Evolutionary conservation across 495 filamentous ascomycete species (phyloP), one percentile per base, ranked within the genome.

Genomic region (Massariosphaeria phaeospora): DNA sequence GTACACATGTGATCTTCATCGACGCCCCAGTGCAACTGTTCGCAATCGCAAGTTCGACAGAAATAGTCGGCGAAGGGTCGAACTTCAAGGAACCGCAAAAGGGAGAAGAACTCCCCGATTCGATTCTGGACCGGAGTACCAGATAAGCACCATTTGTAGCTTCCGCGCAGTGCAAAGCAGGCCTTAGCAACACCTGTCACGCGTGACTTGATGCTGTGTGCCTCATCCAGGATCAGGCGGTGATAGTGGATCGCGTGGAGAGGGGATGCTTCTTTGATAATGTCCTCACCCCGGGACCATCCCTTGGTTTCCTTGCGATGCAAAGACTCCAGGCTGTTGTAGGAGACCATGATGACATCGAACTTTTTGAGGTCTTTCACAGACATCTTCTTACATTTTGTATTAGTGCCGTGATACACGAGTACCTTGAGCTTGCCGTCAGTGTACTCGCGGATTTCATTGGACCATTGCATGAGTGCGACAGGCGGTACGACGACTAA

Each of bases 71-170:
- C 85, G 67, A 95, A 96, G 3, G 93, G 93, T 8, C 75, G 75
- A 35, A 95, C 76, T 68, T 91, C 83, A 26, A 98, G 76, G 67
- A 98, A 98, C 2, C 91, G 84, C 27, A 98, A 73, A 3, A 97
- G 76, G 2, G 93, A 96, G 67, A 96, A 96, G 71, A 97, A 93
- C 64, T 98, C 93, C 48, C 91, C 93, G 61, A 97, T 96, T 27
- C 93, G 85, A 66, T 96, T 96, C 63, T 96, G 93, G 9, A 97
- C 80, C 0, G 93, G 93, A 3, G 93, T 98, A 3, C 93, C 93
- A 41, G 86, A 91, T 25, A 97, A 78, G 63, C 93, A 98, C 86
- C 93, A 96, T 57, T 91, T 95, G 66, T 91, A 91, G 13, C 79
- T 80, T 48, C 84, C 85, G 39, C 88, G 82, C 40, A 97, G 73